Conservation (phyloP, 2,329 filamentous ascomycete species). For the Phaeophleospora eucalypticola region DNA sequence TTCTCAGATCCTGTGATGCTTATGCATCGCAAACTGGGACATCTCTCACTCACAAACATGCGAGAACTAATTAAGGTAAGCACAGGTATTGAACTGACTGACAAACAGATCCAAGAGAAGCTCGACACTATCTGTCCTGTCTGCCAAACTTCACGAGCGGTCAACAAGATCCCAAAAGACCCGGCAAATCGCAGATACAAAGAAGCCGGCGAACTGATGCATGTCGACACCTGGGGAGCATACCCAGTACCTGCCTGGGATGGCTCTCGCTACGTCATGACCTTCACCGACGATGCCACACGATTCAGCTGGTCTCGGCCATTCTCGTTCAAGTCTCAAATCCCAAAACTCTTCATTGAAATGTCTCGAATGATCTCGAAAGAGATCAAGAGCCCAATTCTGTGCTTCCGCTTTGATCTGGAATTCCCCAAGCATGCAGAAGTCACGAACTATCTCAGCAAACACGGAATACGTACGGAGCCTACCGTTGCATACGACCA, state of each 20-base stretch:
- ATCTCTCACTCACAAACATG: constrained; percentile 1
- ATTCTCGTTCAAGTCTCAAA: background rate
- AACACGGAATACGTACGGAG: too few relatives aligned
- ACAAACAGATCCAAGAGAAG: constrained; percentile 3
- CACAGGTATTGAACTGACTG: constrained; percentile 1
- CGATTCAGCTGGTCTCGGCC: background rate
- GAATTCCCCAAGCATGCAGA: too few relatives aligned
- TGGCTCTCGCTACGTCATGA: background rate
- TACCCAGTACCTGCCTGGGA: background rate
- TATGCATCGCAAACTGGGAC: constrained; percentile 2
- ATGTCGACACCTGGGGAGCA: constrained; percentile 2
- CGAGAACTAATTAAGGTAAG: constrained; percentile 4
- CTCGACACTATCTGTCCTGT: constrained; percentile 2
- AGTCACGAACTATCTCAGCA: too few relatives aligned
- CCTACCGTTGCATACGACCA: too few relatives aligned
- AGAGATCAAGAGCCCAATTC: too few relatives aligned
- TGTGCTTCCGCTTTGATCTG: too few relatives aligned
- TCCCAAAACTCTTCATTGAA: too few relatives aligned
- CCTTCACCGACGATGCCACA: background rate
- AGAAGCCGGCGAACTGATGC: background rate
- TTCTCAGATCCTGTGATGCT: too few relatives aligned
- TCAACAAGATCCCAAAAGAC: constrained; percentile 1
- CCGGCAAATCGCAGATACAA: background rate
- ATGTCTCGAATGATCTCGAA: too few relatives aligned
- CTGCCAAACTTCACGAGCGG: background rate